Evolutionary conservation across 495 filamentous ascomycete genomes (phyloP).

Genomic region (Apiosordaria backusii): DNA sequence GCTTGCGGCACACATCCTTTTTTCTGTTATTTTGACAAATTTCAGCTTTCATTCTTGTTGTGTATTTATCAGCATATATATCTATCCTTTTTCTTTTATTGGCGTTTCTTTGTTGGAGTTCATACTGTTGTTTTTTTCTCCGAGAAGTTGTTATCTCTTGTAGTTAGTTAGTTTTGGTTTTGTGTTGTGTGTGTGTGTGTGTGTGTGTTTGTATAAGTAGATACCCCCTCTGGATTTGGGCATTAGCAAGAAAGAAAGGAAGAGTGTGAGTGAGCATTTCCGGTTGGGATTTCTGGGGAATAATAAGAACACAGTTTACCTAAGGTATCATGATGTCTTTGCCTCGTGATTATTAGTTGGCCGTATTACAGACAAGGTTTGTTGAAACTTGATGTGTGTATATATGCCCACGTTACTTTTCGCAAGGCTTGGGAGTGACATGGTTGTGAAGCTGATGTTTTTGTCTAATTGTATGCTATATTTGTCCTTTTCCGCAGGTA

Average conservation of each 20-base stretch:
- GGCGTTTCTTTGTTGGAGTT: not conserved
- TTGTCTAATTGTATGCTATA: no score
- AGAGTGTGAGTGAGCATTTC: not conserved
- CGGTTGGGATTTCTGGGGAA: not conserved
- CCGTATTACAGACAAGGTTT: no score
- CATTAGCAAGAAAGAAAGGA: not conserved
- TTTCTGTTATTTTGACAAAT: no score
- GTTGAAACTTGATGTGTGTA: no score
- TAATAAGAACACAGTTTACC: no score
- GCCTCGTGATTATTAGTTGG: no score
- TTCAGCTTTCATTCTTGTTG: not conserved
- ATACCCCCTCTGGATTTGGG: constrained; percentile 12
- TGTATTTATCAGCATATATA: not conserved
- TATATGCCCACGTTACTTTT: no score
- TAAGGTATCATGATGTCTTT: no score
- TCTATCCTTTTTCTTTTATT: not conserved
- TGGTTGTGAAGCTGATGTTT: no score
- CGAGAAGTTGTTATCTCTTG: not conserved
- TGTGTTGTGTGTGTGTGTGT: not conserved
- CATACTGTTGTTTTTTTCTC: not conserved
- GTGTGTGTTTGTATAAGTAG: constrained; percentile 19
- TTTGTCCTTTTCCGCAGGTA: no score
- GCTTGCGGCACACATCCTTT: not conserved
- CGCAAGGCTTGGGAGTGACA: no score
- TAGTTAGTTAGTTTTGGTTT: no score